Conservation (phyloP, 2,329 filamentous ascomycete genomes). For the Nemania sp. region DNA sequence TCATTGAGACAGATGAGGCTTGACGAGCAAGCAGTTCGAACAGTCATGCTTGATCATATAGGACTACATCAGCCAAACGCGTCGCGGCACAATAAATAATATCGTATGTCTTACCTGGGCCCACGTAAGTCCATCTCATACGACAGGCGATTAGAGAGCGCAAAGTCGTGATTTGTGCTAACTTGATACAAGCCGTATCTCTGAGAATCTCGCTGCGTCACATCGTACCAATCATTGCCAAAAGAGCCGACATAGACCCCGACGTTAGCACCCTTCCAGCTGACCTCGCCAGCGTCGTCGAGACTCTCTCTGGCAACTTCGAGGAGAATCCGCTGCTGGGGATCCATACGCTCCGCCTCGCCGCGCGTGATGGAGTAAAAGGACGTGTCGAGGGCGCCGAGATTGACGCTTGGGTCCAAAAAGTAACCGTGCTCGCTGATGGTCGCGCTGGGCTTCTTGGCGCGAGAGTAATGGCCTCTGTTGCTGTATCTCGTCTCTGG, state of each 20-base stretch:
- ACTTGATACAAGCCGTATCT: slow-evolving; percentile 8
- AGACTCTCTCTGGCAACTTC: slow-evolving; percentile 43
- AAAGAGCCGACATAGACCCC: slow-evolving; percentile 43
- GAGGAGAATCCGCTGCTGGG: slow-evolving; percentile 40
- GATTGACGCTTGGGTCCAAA: slow-evolving; percentile 21
- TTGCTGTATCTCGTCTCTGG: slow-evolving; percentile 33
- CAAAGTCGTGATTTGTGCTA: slow-evolving; percentile 16
- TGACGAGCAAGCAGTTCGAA: slow-evolving; percentile 43
- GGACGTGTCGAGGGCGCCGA: slow-evolving; percentile 2
- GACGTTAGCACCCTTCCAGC: slow-evolving; percentile 37
- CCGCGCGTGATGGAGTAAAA: background rate
- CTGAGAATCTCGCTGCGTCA: slow-evolving; percentile 32
- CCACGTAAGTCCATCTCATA: slow-evolving; percentile 31
- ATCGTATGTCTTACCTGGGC: slow-evolving; percentile 29
- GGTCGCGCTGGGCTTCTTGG: slow-evolving; percentile 24
- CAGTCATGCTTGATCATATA: slow-evolving; percentile 20
- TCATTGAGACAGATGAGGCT: slow-evolving; percentile 40
- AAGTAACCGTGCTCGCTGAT: slow-evolving; percentile 29
- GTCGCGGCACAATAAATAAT: too few species aligned
- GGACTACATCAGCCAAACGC: too few species aligned
- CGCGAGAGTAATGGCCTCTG: slow-evolving; percentile 26
- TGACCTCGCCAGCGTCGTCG: slow-evolving; percentile 41
- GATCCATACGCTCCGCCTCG: background rate
- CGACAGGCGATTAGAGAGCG: slow-evolving; percentile 34
- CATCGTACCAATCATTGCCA: slow-evolving; percentile 39